Evolutionary conservation across 805 yeast genomes (phyloP).

Genomic region (Teunomyces aglyptinius): DNA sequence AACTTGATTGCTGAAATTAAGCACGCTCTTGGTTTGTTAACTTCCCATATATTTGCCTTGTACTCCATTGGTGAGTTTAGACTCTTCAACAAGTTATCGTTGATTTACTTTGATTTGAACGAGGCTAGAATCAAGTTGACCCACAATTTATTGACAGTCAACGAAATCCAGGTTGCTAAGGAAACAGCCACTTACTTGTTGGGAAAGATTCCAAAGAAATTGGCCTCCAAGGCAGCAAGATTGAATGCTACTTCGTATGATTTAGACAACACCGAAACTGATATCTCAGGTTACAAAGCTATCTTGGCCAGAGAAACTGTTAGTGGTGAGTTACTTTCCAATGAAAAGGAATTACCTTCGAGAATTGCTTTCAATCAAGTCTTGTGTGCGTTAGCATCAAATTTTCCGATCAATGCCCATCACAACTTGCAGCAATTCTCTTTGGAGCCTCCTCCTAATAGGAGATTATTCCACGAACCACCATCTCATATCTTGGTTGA

Average conservation of each 20-base stretch:
- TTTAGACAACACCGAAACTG: conserved; percentile 41
- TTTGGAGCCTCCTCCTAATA: conserved; percentile 46
- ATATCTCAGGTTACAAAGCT: conserved; percentile 65
- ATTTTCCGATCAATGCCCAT: conserved; percentile 56
- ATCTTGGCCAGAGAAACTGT: conserved; percentile 61
- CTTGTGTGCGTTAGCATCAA: conserved; percentile 68
- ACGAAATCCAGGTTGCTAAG: conserved; percentile 48
- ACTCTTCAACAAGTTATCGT: conserved; percentile 55
- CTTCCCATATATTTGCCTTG: conserved; percentile 64
- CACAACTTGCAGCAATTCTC: conserved; percentile 24
- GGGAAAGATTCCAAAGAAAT: conserved; percentile 58
- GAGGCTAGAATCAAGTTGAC: conserved; percentile 54
- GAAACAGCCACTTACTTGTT: conserved; percentile 53
- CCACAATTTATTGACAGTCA: conserved; percentile 50
- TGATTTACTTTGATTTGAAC: conserved; percentile 55
- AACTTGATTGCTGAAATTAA: conserved; percentile 53
- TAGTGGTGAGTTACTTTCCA: conserved; percentile 55
- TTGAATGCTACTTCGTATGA: conserved; percentile 39
- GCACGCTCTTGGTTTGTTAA: conserved; percentile 54
- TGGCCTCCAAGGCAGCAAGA: conserved; percentile 44
- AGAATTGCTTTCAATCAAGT: conserved; percentile 65
- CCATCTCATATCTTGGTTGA: conserved; percentile 74
- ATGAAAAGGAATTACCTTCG: conserved; percentile 47
- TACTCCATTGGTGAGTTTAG: conserved; percentile 70
- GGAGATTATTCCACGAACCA: conserved; percentile 47